Base-by-base conservation (phyloP, 1,139 yeast species). In the Candida sp. region DNA sequence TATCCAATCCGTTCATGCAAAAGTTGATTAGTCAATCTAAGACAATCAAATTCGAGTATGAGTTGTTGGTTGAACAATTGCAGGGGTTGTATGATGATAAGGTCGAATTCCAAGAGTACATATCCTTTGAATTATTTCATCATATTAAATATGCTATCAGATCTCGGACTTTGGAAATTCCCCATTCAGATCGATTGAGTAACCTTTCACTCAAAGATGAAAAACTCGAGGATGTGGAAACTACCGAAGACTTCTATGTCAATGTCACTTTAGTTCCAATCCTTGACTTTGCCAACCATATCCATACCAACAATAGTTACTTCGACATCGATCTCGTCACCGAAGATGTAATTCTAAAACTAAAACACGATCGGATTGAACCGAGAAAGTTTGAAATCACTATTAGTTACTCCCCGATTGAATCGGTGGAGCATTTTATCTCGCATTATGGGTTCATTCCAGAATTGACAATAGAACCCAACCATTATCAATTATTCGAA, bases 231-330 rank as follows among this genome's bases (percentile, higher is more conserved):
- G 51, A 44, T 5, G 45, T 34, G 15, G 52, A 45, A 8, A 35
- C 25, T 4, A 47, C 41, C 5, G 61, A 58, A 11, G 77, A 73
- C 40, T 84, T 66, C 49, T 58, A 62, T 7, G 78, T 79, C 5
- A 73, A 78, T 43, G 70, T 81, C 0, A 75, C 87, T 0, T 58
- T 84, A 43, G 87, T 84, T 0, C 90, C 93, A 0, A 50, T 82
- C 1, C 56, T 84, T 30, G 93, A 84, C 57, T 84, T 79, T 67
- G 87, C 77, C 4, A 84, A 84, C 55, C 93, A 84, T 56, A 63
- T 62, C 38, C 63, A 60, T 35, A 33, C 48, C 5, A 62, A 66
- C 39, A 83, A 81, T 57, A 77, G 86, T 0, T 73, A 68, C 50
- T 84, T 82, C 61, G 93, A 84, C 56, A 70, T 82, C 11, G 89